Evolutionary conservation across 345 rosid species (phyloP).

Genomic region (Gossypium australe): DNA sequence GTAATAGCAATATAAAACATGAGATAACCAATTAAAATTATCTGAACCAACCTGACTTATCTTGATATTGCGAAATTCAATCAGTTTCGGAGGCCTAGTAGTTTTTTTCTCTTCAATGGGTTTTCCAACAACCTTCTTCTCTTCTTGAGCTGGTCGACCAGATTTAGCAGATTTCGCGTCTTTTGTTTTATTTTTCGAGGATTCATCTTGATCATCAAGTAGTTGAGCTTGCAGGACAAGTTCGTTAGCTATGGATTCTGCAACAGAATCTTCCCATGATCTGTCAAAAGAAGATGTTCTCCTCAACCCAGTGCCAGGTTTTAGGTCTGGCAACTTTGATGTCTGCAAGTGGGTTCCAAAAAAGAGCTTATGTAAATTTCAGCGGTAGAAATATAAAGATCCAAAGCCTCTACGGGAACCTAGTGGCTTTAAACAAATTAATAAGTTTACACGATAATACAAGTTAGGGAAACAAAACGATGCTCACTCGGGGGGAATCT

Average conservation of each 20-base stretch:
- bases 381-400: not conserved
- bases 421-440: not conserved
- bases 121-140: slow-evolving; percentile 70
- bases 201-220: slow-evolving; percentile 66
- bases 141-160: slow-evolving; percentile 85
- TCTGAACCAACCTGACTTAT: slow-evolving; percentile 76
- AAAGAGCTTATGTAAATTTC: not conserved
- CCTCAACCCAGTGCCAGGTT: slow-evolving; percentile 57
- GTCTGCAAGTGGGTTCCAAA: slow-evolving; percentile 29
- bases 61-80: slow-evolving; percentile 88
- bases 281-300: slow-evolving; percentile 89
- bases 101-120: slow-evolving; percentile 75
- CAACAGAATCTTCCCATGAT: slow-evolving; percentile 83
- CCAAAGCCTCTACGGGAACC: not conserved
- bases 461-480: slow-evolving; percentile 4
- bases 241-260: slow-evolving; percentile 83
- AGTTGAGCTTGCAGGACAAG: slow-evolving; percentile 48
- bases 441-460: slow-evolving; percentile 1
- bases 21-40: not conserved
- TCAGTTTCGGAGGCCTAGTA: slow-evolving; percentile 71
- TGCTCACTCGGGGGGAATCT: slow-evolving; percentile 40
- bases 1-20: slow-evolving; percentile 2
- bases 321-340: slow-evolving; percentile 31
- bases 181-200: slow-evolving; percentile 54
- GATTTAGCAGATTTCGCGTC: slow-evolving; percentile 58